Evolutionary conservation across 441 rosid genomes (phyloP), one percentile per base, ranked within the genome.

Genomic region (Erodium moschatum): DNA sequence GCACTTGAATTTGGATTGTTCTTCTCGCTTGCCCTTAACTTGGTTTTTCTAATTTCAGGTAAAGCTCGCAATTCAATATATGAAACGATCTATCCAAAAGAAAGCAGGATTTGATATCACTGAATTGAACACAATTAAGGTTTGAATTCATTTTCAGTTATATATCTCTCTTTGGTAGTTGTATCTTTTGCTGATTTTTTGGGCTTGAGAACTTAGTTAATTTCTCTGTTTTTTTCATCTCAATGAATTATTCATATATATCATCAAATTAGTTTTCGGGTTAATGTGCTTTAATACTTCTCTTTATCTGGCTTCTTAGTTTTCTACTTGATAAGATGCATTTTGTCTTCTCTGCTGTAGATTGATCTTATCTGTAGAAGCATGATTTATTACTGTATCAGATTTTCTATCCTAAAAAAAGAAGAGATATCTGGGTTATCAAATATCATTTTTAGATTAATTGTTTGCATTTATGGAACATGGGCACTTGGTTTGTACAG

Each of bases 101-200:
- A 94, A 89, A 81, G 97, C 97, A 0, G 91, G 89, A 78, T 94
- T 94, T 70, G 97, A 94, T 77, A 94, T 94, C 73, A 73, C 69
- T 76, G 91, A 85, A 4, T 85, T 94, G 72, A 89, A 94, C 79
- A 78, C 97, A 73, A 82, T 89, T 64, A 94, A 94, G 97, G 98
- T 94, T 73, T 56, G 78, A 12, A 69, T 75, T 60, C 70, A 56
- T 71, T 31, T 19, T 40, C 63, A 24, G 67, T 72, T 27, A 2
- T 5, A 70, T 13, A 70, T 8, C 24, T 48, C 44, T 58, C 67
- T 69, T 73, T 12, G 60, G 70, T 52, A 35, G 13, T 65, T 67
- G 52, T 69, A 4, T 38, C 40, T n/a, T 42, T 56, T n/a, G 58
- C 15, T 40, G 4, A 65, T 27, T 64, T 6, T 20, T 67, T 48